Conservation (phyloP, 495 filamentous ascomycete species). For the Daldinia decipiens region DNA sequence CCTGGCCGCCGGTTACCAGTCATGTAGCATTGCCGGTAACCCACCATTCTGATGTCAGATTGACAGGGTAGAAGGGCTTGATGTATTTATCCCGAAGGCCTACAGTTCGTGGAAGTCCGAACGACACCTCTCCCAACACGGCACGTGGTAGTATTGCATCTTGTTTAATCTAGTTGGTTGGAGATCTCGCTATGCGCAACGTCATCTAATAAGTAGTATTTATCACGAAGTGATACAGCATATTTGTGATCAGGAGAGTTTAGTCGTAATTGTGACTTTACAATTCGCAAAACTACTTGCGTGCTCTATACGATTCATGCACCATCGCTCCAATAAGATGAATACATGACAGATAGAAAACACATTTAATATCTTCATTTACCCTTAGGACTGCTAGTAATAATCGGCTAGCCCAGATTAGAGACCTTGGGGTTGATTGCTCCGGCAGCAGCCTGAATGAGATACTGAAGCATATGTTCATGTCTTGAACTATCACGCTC, state of each 20-base stretch:
- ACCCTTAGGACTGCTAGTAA: neutral
- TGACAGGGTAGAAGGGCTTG: slow-evolving; percentile 21
- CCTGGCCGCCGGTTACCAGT: slow-evolving; percentile 29
- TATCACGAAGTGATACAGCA: neutral
- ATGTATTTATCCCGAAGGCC: slow-evolving; percentile 32
- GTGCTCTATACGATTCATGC: slow-evolving; percentile 36
- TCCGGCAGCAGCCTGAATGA: neutral
- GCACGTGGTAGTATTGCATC: slow-evolving; percentile 27
- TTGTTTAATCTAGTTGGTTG: slow-evolving; percentile 15
- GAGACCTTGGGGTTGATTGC: neutral
- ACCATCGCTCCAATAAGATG: slow-evolving; percentile 4
- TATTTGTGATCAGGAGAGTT: neutral
- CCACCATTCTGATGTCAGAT: slow-evolving; percentile 42
- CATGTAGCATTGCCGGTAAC: slow-evolving; percentile 38
- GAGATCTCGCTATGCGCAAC: slow-evolving; percentile 3
- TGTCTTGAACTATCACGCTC: neutral
- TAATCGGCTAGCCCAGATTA: neutral
- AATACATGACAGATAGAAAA: slow-evolving; percentile 15
- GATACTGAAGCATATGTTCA: neutral
- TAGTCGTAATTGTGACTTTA: slow-evolving; percentile 22
- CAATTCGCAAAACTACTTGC: slow-evolving; percentile 18
- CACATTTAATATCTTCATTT: neutral
- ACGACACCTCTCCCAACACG: slow-evolving; percentile 15
- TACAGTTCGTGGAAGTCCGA: slow-evolving; percentile 34
- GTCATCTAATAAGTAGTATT: slow-evolving; percentile 6